These are phyloP conservation scores for Hymenotorrendiella dingleyae DNA, from an alignment of 2,329 filamentous ascomycete genomes.

Conservation along the genomic window DNA sequence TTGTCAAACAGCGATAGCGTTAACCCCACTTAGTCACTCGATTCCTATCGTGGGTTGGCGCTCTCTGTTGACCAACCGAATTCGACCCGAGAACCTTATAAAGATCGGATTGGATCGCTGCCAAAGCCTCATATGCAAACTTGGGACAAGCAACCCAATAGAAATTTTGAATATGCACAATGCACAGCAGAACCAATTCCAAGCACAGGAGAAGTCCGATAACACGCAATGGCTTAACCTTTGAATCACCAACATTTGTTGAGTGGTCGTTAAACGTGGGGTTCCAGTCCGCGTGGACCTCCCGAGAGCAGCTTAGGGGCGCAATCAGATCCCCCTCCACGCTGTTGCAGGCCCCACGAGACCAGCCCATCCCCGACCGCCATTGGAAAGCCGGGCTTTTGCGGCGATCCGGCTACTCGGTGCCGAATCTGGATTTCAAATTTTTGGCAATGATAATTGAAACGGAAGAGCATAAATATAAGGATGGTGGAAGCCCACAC, in stretches of 20 bases:
- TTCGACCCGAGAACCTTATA: conserved; percentile 8
- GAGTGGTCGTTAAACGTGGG: conserved; percentile 13
- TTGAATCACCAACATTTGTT: conserved; percentile 7
- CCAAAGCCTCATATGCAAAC: background rate
- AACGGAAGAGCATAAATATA: too few relatives aligned
- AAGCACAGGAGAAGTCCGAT: background rate
- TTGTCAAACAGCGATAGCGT: conserved; percentile 10
- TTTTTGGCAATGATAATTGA: too few relatives aligned
- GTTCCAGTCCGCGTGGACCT: conserved; percentile 13
- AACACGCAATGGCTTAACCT: too few relatives aligned
- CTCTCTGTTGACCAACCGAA: conserved; percentile 18
- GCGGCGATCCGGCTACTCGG: too few relatives aligned
- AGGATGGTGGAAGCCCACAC: too few relatives aligned
- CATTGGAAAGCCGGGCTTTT: too few relatives aligned
- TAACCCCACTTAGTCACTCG: conserved; percentile 19
- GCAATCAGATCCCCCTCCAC: too few relatives aligned
- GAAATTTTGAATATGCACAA: conserved; percentile 2
- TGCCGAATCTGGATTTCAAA: too few relatives aligned
- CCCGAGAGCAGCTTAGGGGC: conserved; percentile 7
- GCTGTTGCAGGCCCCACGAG: too few relatives aligned
- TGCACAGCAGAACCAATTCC: conserved; percentile 1
- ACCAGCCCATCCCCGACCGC: too few relatives aligned
- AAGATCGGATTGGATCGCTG: conserved; percentile 4
- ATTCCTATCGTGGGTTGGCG: conserved; percentile 13
- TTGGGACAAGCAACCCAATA: too few relatives aligned